Conservation (phyloP, 306 rosid species). For the Lagenaria siceraria region DNA sequence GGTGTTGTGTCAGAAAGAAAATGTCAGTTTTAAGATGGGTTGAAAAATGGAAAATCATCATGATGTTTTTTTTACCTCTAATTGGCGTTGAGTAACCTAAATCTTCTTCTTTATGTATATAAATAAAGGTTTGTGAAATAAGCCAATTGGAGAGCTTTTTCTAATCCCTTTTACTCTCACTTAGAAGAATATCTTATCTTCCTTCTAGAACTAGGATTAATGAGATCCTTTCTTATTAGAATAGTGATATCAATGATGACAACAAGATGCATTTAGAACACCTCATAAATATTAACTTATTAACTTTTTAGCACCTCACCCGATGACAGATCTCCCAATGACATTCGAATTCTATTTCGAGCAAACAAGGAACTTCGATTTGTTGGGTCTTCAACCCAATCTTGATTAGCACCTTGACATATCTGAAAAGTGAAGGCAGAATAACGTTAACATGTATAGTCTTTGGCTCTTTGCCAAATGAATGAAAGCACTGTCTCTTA, state of each 20-base stretch:
- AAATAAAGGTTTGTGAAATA: background rate
- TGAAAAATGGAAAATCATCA: background rate
- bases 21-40: background rate
- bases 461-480: background rate
- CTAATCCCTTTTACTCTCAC: background rate
- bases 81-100: background rate
- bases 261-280: background rate
- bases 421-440: conserved; percentile 29
- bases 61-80: background rate
- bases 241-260: background rate
- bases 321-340: conserved; percentile 38
- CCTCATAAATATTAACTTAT: background rate
- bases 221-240: background rate
- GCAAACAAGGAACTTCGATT: conserved; percentile 59
- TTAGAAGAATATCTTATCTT: background rate
- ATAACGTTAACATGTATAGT: background rate
- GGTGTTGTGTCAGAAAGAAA: background rate
- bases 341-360: conserved; percentile 76
- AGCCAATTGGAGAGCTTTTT: background rate
- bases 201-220: background rate
- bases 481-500: background rate
- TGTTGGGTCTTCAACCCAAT: conserved; percentile 94
- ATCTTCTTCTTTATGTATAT: background rate
- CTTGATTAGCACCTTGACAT: conserved; percentile 48
- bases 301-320: conserved; percentile 33